Percentiles rank a stretch among this genome's conserved stretches.
phyloP scores from a whole-genome alignment of 345 rosid genomes.

The Streptanthus diversifolius region DNA sequence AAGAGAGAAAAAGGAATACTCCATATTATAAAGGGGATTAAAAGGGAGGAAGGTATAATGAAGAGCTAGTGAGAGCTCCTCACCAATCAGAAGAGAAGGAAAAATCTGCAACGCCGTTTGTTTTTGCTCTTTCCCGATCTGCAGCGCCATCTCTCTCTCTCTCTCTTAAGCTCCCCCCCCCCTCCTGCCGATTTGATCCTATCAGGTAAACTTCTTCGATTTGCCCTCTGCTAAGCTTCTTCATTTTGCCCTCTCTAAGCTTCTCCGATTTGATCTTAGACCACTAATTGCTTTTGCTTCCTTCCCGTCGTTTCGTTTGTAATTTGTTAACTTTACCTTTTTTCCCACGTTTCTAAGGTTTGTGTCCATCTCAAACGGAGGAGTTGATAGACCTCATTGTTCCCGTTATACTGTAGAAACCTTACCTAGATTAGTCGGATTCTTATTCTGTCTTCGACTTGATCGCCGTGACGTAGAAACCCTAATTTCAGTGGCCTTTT shows the following conservation, averaged over 20 bases:
- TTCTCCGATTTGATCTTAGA: slow-evolving; percentile 6
- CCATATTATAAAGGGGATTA: background rate
- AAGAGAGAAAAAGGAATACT: background rate
- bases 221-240: slow-evolving; percentile 13
- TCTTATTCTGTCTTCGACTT: slow-evolving; percentile 7
- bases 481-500: background rate
- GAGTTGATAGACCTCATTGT: background rate
- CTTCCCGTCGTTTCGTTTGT: background rate
- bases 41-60: background rate
- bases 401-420: background rate
- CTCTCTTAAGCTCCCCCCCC: background rate
- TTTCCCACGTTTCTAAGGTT: background rate
- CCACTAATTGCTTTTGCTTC: background rate
- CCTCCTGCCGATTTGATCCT: slow-evolving; percentile 1
- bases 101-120: slow-evolving; percentile 21
- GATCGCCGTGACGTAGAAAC: slow-evolving; percentile 8
- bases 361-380: background rate
- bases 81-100: background rate
- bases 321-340: background rate
- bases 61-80: background rate
- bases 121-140: slow-evolving; percentile 19
- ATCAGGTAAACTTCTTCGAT: slow-evolving; percentile 17
- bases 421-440: slow-evolving; percentile 2
- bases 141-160: slow-evolving; percentile 21
- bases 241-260: background rate